A percentile compares a stretch with the other conserved stretches of the same genome.
phyloP scores from a whole-genome alignment of 345 rosid species.

The Geranium rotundifolium region DNA sequence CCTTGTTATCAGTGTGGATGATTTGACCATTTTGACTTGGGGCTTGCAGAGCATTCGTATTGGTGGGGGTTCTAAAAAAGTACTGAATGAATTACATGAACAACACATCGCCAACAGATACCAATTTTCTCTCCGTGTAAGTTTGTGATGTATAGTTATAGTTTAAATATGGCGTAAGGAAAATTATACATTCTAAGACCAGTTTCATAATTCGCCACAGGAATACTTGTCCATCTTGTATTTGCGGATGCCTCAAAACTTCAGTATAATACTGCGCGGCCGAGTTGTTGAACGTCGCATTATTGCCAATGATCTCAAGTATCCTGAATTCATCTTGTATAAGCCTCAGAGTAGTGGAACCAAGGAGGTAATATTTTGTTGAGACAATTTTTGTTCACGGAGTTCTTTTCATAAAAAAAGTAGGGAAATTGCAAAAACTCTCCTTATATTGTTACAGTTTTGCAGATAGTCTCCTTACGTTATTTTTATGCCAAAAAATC shows the following conservation, averaged over 20 bases:
- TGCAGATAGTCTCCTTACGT: no score
- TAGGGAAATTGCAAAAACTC: no score
- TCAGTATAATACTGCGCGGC: conserved; percentile 67
- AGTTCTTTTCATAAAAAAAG: not conserved
- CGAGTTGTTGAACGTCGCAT: conserved; percentile 63
- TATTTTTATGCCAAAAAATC: no score
- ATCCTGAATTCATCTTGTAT: conserved; percentile 68
- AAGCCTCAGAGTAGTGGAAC: conserved; percentile 61
- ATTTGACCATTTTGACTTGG: conserved; percentile 10
- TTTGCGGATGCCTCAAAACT: conserved; percentile 63
- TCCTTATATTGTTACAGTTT: no score
- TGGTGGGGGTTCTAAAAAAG: conserved; percentile 43
- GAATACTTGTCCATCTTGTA: conserved; percentile 78
- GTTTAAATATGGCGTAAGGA: not conserved
- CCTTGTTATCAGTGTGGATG: conserved; percentile 8
- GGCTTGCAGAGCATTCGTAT: conserved; percentile 63
- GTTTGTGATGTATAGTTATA: conserved; percentile 9
- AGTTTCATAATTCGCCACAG: conserved; percentile 21
- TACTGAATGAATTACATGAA: conserved; percentile 29
- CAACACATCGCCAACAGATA: conserved; percentile 56
- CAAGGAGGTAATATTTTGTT: conserved; percentile 36
- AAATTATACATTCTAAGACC: conserved; percentile 2
- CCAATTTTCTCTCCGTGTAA: conserved; percentile 71
- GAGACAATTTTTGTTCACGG: not conserved
- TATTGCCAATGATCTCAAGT: conserved; percentile 78